Evolutionary conservation across 345 rosid genomes (phyloP).

Genomic region (Chamaenerion angustifolium): DNA sequence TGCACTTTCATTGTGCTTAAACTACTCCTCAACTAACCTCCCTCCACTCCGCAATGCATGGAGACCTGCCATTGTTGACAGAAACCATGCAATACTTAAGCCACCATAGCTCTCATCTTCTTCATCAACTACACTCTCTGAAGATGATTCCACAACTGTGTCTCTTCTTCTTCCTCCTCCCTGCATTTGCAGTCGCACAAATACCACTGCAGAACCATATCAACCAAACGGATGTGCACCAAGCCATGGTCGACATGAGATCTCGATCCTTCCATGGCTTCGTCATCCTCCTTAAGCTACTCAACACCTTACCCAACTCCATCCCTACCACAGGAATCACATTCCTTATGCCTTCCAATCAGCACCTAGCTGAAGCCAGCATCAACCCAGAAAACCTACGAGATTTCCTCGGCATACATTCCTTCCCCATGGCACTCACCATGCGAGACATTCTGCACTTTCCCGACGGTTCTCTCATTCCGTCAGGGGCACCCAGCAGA

Average conservation of each 20-base stretch:
- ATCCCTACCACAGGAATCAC: constrained; percentile 13
- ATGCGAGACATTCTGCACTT: constrained; percentile 18
- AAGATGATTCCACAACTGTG: constrained; percentile 14
- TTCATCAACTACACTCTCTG: too few species aligned
- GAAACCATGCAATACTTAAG: neutral
- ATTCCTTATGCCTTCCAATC: constrained; percentile 23
- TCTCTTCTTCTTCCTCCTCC: constrained; percentile 19
- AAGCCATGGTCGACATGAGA: constrained; percentile 26
- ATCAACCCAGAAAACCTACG: constrained; percentile 8
- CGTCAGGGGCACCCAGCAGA: constrained; percentile 12
- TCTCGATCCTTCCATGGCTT: constrained; percentile 24
- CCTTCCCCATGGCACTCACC: constrained; percentile 15
- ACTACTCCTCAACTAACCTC: constrained; percentile 8
- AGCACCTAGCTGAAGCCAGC: constrained; percentile 12
- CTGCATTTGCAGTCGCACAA: constrained; percentile 6
- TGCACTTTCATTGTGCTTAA: constrained; percentile 8
- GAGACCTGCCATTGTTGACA: neutral
- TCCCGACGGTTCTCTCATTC: constrained; percentile 24
- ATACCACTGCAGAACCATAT: constrained; percentile 9
- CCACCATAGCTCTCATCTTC: neutral
- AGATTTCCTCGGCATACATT: constrained; percentile 25
- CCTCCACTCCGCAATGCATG: neutral
- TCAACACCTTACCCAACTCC: constrained; percentile 4
- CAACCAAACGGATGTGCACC: constrained; percentile 18
- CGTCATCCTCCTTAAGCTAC: constrained; percentile 28